Evolutionary conservation across 208 protist species (phyloP), one percentile per base, ranked within the genome.

Genomic region (Jaenimonas drosophilae): DNA sequence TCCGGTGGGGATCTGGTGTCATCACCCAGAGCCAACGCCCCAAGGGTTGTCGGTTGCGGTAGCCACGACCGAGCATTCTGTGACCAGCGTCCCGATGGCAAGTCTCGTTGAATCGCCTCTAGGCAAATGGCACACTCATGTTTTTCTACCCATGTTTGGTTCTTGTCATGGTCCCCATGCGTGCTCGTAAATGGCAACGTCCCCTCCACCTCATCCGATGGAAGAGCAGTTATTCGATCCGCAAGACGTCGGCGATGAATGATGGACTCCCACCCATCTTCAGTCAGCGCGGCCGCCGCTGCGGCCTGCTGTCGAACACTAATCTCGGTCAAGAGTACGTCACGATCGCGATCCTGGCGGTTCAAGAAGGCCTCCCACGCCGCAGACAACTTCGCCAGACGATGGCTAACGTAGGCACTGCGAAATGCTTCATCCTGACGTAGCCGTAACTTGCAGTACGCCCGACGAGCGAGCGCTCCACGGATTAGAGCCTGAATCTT

Each of bases 401-500:
- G 67, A 29, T 63, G 48, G 27, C 66, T 59, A 11, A 78, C 76
- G 49, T 85, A 94, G 11, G 31, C 47, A 0, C 63, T 70, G 43
- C 77, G 68, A 51, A 90, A 94, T 17, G 49, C 28, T 4, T 45
- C 31, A 65, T 88, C 67, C 38, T 19, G 51, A 21, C 54, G 49
- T 20, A 94, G 54, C 4, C 78, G 68, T 29, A 71, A 0, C 11
- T 64, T 49, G 26, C 65, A 51, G 51, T 90, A 94, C 0, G 48
- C 48, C 12, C 76, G 78, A 1, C 81, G 58, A 2, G 85, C 77
- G 7, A 89, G 49, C 16, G 59, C 69, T 0, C 72, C 71, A 2
- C 85, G 74, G 28, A 85, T 64, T 19, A 59, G 49, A 0, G 80
- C 47, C 46, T 94, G 85, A 31, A 88, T 75, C 21, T 76, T 72